Conservation (phyloP, 202 grass and related monocot species). For the Eragrostis tef region DNA sequence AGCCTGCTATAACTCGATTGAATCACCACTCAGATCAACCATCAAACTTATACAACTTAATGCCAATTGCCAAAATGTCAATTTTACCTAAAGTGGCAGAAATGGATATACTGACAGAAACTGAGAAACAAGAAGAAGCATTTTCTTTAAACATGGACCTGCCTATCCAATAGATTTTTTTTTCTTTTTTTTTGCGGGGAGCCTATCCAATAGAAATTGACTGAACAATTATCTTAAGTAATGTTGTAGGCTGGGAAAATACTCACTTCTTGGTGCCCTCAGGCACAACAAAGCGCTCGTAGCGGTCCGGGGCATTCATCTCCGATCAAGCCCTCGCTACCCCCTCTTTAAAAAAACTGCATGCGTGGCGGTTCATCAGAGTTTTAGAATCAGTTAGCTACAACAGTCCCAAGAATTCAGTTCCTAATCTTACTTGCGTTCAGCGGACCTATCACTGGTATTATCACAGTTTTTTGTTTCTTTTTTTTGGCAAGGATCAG, state of each 20-base stretch:
- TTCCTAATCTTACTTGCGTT: neutral
- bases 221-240: neutral
- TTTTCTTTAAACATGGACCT: neutral
- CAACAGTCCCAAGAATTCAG: neutral
- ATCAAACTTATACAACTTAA: conserved; percentile 28
- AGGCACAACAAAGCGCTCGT: conserved; percentile 82
- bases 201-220: conserved; percentile 22
- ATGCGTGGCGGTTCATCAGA: conserved; percentile 3
- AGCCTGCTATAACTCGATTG: neutral
- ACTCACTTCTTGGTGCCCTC: conserved; percentile 90
- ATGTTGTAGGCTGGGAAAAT: neutral
- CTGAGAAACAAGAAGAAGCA: neutral
- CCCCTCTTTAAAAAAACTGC: conserved; percentile 23
- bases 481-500: no score
- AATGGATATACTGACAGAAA: neutral
- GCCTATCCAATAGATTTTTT: no score
- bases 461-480: no score
- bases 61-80: conserved; percentile 3
- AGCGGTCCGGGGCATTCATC: conserved; percentile 90
- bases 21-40: neutral
- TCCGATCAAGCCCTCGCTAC: conserved; percentile 9
- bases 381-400: neutral
- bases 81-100: neutral
- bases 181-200: no score
- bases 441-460: neutral